These are phyloP conservation scores for Clathrospora elynae DNA, from an alignment of 2,329 filamentous ascomycete species.

Conservation along the genomic window DNA sequence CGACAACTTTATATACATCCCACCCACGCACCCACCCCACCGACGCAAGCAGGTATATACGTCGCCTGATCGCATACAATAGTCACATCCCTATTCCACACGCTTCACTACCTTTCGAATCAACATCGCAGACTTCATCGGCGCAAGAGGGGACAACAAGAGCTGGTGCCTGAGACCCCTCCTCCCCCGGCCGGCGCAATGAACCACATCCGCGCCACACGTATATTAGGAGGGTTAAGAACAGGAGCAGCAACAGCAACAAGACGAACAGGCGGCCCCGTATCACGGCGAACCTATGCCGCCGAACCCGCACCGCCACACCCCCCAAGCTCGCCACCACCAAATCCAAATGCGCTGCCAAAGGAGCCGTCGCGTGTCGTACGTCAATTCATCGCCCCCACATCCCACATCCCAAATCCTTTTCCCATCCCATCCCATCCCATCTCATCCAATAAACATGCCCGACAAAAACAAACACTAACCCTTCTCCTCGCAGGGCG, in stretches of 20 bases:
- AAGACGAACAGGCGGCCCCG: conserved; percentile 10
- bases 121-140: no score
- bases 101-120: no score
- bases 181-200: conserved; percentile 11
- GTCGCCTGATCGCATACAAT: no score
- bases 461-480: neutral
- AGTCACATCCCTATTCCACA: no score
- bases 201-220: conserved; percentile 20
- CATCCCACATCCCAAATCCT: neutral
- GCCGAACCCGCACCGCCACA: conserved; percentile 18
- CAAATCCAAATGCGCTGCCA: conserved; percentile 18
- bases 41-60: no score
- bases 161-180: conserved; percentile 16
- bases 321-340: conserved; percentile 18
- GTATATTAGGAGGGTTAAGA: conserved; percentile 4
- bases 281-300: conserved; percentile 22
- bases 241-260: conserved; percentile 3
- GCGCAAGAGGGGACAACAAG: no score
- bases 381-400: conserved; percentile 18
- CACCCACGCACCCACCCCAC: no score
- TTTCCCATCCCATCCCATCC: neutral
- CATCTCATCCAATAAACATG: conserved; percentile 4
- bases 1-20: neutral
- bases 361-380: conserved; percentile 30
- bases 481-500: conserved; percentile 38